Evolutionary conservation across 2,329 filamentous ascomycete species (phyloP).

Genomic region (Trichoderma oligosporum): DNA sequence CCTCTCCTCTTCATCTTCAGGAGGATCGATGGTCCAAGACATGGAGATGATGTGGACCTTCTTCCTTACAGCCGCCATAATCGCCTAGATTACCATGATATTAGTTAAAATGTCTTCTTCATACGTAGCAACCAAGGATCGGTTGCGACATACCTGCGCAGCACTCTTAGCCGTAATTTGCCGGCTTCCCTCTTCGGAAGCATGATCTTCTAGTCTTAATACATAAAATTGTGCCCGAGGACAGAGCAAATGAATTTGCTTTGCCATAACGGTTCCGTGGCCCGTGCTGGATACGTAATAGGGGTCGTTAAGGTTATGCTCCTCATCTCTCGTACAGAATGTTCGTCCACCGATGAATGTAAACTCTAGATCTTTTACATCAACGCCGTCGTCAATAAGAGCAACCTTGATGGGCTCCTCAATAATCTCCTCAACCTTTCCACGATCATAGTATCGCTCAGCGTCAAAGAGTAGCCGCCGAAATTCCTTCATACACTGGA

Average conservation of each 20-base stretch:
- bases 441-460: conserved; percentile 16
- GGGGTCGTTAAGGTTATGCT: conserved; percentile 22
- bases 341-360: conserved; percentile 28
- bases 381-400: conserved; percentile 40
- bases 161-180: conserved; percentile 25
- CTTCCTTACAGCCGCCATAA: conserved; percentile 29
- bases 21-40: conserved; percentile 35
- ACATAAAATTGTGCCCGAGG: conserved; percentile 27
- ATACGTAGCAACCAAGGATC: no score
- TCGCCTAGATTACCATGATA: conserved; percentile 33
- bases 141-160: conserved; percentile 24
- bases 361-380: conserved; percentile 29
- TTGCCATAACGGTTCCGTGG: conserved; percentile 31
- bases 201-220: conserved; percentile 20
- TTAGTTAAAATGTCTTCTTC: background rate
- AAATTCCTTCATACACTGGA: conserved; percentile 28
- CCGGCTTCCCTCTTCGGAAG: conserved; percentile 11
- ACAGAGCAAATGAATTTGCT: conserved; percentile 26
- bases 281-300: conserved; percentile 30
- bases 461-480: conserved; percentile 23
- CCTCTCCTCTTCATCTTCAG: conserved; percentile 20
- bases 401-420: conserved; percentile 32
- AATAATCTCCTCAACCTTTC: conserved; percentile 18
- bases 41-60: conserved; percentile 38
- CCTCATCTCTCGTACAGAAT: conserved; percentile 25